These are phyloP conservation scores for Pichia sp. DNA, from an alignment of 1,139 yeast species.

Conservation along the genomic window DNA sequence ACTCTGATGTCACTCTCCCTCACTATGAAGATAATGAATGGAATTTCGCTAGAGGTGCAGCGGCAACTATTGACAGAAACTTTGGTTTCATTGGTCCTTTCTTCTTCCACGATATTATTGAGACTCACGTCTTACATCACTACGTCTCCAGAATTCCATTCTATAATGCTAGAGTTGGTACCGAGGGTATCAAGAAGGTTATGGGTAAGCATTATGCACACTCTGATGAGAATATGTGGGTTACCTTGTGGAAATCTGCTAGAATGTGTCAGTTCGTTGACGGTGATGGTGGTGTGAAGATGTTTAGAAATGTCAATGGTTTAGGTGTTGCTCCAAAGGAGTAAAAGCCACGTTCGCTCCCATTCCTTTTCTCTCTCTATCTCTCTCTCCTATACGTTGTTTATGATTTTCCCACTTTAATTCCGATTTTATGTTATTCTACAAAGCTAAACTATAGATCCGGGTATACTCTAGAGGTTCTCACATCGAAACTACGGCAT, in stretches of 20 bases:
- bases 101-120: slow-evolving; percentile 58
- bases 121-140: slow-evolving; percentile 59
- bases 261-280: slow-evolving; percentile 56
- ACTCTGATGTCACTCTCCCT: slow-evolving; percentile 51
- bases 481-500: too few species aligned
- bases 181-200: slow-evolving; percentile 49
- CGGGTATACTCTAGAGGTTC: too few species aligned
- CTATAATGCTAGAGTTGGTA: slow-evolving; percentile 55
- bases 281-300: slow-evolving; percentile 52
- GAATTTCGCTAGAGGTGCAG: slow-evolving; percentile 63
- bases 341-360: slow-evolving; percentile 14
- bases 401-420: neutral
- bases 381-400: neutral
- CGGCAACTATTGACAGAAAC: slow-evolving; percentile 56
- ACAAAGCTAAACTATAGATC: too few species aligned
- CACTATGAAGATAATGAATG: slow-evolving; percentile 52
- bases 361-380: neutral
- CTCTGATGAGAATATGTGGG: slow-evolving; percentile 52
- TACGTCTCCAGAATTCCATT: slow-evolving; percentile 57
- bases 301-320: slow-evolving; percentile 52
- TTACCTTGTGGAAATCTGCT: slow-evolving; percentile 46
- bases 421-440: neutral
- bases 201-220: slow-evolving; percentile 54
- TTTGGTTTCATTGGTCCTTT: slow-evolving; percentile 53
- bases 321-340: slow-evolving; percentile 33